A percentile compares a stretch with the other conserved stretches of the same genome.
Evolutionary conservation across 129 eudicot species (phyloP).

Genomic region (sunflower (Helianthus annuus)): HanXRQr2.0-SUNRISE NC_035439.2:143404621-143405120

Average conservation of each 20-base stretch:
- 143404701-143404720: too few relatives aligned
- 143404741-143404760: conserved; percentile 7
- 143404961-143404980: conserved; percentile 22
- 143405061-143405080: conserved; percentile 74
- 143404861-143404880: conserved; percentile 3
- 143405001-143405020: conserved; percentile 21
- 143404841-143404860: conserved; percentile 9
- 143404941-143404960: conserved; percentile 21
- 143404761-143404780: neutral
- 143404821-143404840: neutral
- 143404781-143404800: neutral
- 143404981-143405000: conserved; percentile 35
- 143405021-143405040: conserved; percentile 19
- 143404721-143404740: conserved; percentile 4
- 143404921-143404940: conserved; percentile 31
- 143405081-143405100: conserved; percentile 78
- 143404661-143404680: too few relatives aligned
- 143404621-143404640: neutral
- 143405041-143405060: conserved; percentile 15
- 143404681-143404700: too few relatives aligned
- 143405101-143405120: conserved; percentile 81
- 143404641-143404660: conserved; percentile 15
- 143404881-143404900: conserved; percentile 29
- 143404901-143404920: conserved; percentile 27
- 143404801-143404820: neutral